Percentiles rank a stretch among this genome's conserved stretches.
phyloP scores from a whole-genome alignment of 2,329 filamentous ascomycete genomes.

The Sordariomycetes sp. region DNA sequence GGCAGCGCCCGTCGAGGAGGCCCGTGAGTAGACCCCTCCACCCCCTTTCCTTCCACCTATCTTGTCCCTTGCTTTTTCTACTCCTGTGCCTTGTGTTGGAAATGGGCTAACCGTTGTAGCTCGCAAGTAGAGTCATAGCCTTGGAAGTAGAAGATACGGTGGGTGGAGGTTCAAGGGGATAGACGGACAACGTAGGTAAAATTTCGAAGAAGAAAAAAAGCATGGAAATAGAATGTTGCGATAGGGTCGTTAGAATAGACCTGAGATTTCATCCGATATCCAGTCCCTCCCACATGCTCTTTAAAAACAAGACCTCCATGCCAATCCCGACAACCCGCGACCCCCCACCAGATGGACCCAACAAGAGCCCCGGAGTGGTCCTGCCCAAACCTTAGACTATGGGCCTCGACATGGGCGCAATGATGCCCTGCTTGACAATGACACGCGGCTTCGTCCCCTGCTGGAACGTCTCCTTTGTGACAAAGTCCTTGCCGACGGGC shows the following conservation, averaged over 20 bases:
- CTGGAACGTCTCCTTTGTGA: constrained; percentile 92
- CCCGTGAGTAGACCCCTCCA: constrained; percentile 13
- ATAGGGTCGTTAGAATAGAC: background rate
- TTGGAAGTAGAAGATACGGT: background rate
- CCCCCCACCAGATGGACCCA: background rate
- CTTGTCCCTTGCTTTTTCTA: background rate
- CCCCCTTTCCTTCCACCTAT: background rate
- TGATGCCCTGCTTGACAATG: constrained; percentile 80
- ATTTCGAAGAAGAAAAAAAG: background rate
- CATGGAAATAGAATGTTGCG: background rate
- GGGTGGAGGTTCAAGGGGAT: background rate
- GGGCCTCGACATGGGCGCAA: constrained; percentile 78
- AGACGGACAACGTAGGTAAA: background rate
- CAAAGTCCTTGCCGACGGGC: constrained; percentile 88
- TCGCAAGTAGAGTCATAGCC: background rate
- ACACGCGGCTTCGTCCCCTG: constrained; percentile 78
- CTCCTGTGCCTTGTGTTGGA: background rate
- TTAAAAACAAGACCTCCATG: background rate
- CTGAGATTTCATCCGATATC: background rate
- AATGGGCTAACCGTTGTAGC: background rate
- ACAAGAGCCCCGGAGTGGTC: background rate
- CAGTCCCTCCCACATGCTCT: background rate
- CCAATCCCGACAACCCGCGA: background rate
- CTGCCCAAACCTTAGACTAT: constrained; percentile 15
- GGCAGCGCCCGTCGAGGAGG: constrained; percentile 46